Evolutionary conservation across 495 filamentous ascomycete species (phyloP).

Genomic region (Talaromyces nanjingensis): DNA sequence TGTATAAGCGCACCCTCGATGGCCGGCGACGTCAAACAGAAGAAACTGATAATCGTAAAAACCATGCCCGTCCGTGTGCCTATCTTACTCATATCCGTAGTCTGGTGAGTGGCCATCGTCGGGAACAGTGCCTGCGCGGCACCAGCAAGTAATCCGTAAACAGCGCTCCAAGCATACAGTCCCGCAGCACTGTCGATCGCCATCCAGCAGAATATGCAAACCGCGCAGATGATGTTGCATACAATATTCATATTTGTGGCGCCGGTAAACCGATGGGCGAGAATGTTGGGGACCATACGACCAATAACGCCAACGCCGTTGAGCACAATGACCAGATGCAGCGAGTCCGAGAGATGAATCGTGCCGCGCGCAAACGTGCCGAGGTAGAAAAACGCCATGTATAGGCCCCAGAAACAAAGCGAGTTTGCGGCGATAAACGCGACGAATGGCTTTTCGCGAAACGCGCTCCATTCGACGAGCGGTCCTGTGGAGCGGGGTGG

Average conservation of each 20-base stretch:
- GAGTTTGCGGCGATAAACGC: constrained; percentile 54
- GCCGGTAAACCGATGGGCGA: constrained; percentile 50
- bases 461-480: constrained; percentile 52
- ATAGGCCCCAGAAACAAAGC: constrained; percentile 50
- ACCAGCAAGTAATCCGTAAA: constrained; percentile 50
- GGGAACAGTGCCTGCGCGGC: constrained; percentile 57
- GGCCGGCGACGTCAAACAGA: constrained; percentile 55
- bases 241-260: constrained; percentile 47
- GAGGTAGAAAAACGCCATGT: constrained; percentile 67
- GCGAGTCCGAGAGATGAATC: constrained; percentile 38
- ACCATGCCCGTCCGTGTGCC: constrained; percentile 69
- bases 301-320: constrained; percentile 57
- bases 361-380: constrained; percentile 46
- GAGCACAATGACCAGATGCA: constrained; percentile 56
- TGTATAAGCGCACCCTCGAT: constrained; percentile 49
- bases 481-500: constrained; percentile 50
- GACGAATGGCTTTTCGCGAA: constrained; percentile 51
- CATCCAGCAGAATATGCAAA: constrained; percentile 51
- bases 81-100: constrained; percentile 49
- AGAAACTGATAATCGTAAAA: constrained; percentile 56
- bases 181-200: constrained; percentile 36
- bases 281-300: constrained; percentile 47
- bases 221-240: constrained; percentile 28
- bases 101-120: constrained; percentile 46
- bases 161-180: constrained; percentile 49